A percentile compares a stretch with the other conserved stretches of the same genome.
Conservation (phyloP, 1,284 basidiomycete genomes). For the Flammula alnicola region DNA sequence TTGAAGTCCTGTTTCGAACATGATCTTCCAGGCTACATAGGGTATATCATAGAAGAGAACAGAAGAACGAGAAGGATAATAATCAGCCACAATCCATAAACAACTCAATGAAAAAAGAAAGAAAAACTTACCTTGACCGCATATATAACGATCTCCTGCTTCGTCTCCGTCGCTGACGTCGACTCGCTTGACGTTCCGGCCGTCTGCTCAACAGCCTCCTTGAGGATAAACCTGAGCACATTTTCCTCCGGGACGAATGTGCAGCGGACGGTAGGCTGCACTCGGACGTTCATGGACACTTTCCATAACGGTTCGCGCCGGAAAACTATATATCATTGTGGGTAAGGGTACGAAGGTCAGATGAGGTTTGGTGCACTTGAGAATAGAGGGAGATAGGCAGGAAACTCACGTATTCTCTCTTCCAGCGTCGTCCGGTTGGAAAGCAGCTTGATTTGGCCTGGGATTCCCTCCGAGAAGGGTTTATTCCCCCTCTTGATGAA, state of each 20-base stretch:
- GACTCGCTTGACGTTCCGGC: neutral
- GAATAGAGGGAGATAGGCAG: conserved; percentile 1
- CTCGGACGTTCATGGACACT: conserved; percentile 65
- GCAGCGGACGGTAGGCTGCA: conserved; percentile 56
- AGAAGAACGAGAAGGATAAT: conserved; percentile 3
- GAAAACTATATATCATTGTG: conserved; percentile 49
- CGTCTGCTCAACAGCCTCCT: conserved; percentile 41
- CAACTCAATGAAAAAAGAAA: neutral
- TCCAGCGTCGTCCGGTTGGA: conserved; percentile 43
- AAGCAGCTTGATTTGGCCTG: conserved; percentile 64
- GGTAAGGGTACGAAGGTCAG: too few relatives aligned
- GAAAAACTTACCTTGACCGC: conserved; percentile 46
- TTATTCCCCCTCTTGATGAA: conserved; percentile 63
- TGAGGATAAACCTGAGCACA: conserved; percentile 57
- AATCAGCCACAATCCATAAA: neutral
- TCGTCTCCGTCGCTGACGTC: conserved; percentile 4
- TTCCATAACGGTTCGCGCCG: conserved; percentile 70
- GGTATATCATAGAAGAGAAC: too few relatives aligned
- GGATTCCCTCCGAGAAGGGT: conserved; percentile 61
- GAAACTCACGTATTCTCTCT: conserved; percentile 51
- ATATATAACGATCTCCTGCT: conserved; percentile 44
- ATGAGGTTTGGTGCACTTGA: conserved; percentile 1
- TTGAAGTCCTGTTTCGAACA: conserved; percentile 55
- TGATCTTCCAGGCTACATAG: conserved; percentile 55
- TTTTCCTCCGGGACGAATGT: conserved; percentile 56